These are phyloP conservation scores for Boletellus emodensis DNA, from an alignment of 768 basidiomycete genomes.

Conservation along the genomic window DNA sequence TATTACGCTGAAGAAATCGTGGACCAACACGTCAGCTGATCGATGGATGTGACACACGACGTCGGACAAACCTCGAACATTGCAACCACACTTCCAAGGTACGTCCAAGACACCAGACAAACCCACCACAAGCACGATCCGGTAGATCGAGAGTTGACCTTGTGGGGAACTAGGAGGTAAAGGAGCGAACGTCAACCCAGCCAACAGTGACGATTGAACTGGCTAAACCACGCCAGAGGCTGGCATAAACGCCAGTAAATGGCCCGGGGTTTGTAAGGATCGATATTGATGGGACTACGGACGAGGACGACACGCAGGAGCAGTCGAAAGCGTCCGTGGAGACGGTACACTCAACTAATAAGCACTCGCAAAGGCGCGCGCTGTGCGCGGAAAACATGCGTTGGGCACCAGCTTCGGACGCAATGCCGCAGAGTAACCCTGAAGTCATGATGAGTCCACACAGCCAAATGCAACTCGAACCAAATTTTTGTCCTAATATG, in stretches of 20 bases:
- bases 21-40: slow-evolving; percentile 1
- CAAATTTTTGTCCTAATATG: not conserved
- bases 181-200: not conserved
- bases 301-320: not conserved
- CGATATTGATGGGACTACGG: not conserved
- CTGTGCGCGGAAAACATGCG: slow-evolving; percentile 10
- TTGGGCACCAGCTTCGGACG: not conserved
- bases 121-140: not conserved
- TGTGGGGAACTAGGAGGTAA: not conserved
- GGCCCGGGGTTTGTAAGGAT: not conserved
- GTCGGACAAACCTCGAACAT: slow-evolving; percentile 11
- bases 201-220: not conserved
- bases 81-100: not conserved
- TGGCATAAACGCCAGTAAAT: too few relatives aligned
- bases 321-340: not conserved
- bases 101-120: not conserved
- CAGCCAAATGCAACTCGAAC: not conserved
- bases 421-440: not conserved
- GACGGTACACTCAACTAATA: not conserved
- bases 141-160: not conserved
- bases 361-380: not conserved
- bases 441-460: not conserved
- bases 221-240: not conserved
- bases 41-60: not conserved
- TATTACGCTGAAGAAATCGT: slow-evolving; percentile 5